Conservation (phyloP, 495 filamentous ascomycete genomes). For the Aspergillus incahuasiensis region DNA sequence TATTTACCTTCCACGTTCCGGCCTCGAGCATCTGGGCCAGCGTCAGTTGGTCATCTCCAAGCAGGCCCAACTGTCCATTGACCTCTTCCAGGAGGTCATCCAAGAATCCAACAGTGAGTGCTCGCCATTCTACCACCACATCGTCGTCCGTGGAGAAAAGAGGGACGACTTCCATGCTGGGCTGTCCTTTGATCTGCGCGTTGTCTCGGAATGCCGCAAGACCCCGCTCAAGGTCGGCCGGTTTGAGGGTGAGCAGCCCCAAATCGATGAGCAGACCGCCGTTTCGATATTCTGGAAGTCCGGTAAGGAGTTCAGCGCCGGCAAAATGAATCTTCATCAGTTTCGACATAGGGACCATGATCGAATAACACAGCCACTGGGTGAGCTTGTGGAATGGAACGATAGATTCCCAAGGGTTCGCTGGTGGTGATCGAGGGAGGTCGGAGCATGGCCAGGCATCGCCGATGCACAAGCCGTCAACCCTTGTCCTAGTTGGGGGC, state of each 20-base stretch:
- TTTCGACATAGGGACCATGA: slow-evolving; percentile 65
- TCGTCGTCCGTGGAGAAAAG: slow-evolving; percentile 61
- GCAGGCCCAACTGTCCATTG: slow-evolving; percentile 58
- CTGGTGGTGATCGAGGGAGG: slow-evolving; percentile 68
- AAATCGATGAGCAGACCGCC: slow-evolving; percentile 65
- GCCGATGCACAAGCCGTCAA: slow-evolving; percentile 84
- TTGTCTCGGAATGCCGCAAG: slow-evolving; percentile 68
- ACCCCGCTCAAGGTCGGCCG: slow-evolving; percentile 55
- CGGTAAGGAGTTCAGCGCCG: slow-evolving; percentile 59
- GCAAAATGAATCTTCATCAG: slow-evolving; percentile 61
- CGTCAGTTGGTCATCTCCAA: slow-evolving; percentile 48
- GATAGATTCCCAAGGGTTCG: slow-evolving; percentile 84
- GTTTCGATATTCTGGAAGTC: slow-evolving; percentile 66
- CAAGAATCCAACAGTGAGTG: slow-evolving; percentile 61
- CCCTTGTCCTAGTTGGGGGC: slow-evolving; percentile 81
- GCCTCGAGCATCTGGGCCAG: slow-evolving; percentile 68
- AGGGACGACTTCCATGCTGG: slow-evolving; percentile 62
- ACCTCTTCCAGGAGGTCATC: slow-evolving; percentile 56
- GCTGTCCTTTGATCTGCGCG: slow-evolving; percentile 67
- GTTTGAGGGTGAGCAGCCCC: slow-evolving; percentile 57
- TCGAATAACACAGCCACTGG: slow-evolving; percentile 70
- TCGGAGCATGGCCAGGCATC: slow-evolving; percentile 91
- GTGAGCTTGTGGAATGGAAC: slow-evolving; percentile 80
- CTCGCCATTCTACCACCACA: slow-evolving; percentile 69
- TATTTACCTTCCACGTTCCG: slow-evolving; percentile 73